Percentiles rank a stretch among this genome's conserved stretches.
phyloP scores from a whole-genome alignment of 257 asterid genomes.

The Solanum gandarillasii region DNA sequence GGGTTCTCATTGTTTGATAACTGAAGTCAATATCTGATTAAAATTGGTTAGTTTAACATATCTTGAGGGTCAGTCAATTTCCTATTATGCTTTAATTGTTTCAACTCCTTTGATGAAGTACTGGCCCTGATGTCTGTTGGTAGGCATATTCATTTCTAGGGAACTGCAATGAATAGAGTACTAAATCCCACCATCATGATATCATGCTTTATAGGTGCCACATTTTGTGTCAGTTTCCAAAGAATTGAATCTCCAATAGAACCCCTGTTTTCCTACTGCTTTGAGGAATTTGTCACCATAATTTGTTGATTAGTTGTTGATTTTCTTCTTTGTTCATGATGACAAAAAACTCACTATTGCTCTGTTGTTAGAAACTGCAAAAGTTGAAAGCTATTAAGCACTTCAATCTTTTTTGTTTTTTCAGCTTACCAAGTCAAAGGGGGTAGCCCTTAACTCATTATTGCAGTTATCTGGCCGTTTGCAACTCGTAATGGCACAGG shows the following conservation, averaged over 20 bases:
- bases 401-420: not conserved
- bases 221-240: not conserved
- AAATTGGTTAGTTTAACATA: not conserved
- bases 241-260: not conserved
- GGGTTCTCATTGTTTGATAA: not conserved
- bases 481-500: slow-evolving; percentile 91
- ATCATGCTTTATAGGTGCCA: not conserved
- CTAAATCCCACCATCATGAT: not conserved
- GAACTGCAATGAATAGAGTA: not conserved
- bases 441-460: slow-evolving; percentile 35
- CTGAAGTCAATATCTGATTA: not conserved
- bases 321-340: not conserved
- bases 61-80: not conserved
- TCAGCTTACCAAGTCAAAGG: slow-evolving; percentile 61
- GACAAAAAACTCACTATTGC: not conserved
- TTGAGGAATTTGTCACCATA: not conserved
- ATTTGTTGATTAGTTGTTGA: not conserved
- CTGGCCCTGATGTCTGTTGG: not conserved
- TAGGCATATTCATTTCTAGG: not conserved
- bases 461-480: slow-evolving; percentile 82
- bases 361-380: not conserved
- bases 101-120: not conserved
- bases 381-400: not conserved
- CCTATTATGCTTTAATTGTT: not conserved
- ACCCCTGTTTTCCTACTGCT: not conserved